Evolutionary conservation across 306 rosid genomes (phyloP), one percentile per base, ranked within the genome.

Genomic region (Lagenaria siceraria): DNA sequence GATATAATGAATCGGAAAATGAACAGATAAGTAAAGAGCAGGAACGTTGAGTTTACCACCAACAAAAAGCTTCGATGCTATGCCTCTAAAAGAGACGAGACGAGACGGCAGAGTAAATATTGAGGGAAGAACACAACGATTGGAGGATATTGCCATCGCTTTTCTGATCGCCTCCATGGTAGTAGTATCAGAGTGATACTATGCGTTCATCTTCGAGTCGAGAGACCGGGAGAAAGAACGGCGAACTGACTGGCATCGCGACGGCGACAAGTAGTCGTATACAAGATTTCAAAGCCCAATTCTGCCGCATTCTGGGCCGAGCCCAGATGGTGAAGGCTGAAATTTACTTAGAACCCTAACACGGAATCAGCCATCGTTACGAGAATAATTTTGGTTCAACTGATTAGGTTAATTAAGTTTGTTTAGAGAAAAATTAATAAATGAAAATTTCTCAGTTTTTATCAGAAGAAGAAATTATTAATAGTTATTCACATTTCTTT

Each of bases 1-100:
- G 49, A 66, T 55, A 35, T 46, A 2, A 36, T 48, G 56, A 48
- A 71, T 15, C 2, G 60, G 7, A 61, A 53, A 43, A 64, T 4
- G 5, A 9, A 59, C 14, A 19, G 61, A n/a, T 11, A 14, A 46
- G 49, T 53, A 56, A 43, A 82, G 72, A 76, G 75, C 58, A 70
- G 29, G 66, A 35, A 58, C 63, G 24, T 43, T 13, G 58, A 48
- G 59, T 0, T 25, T 71, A 87, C 91, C 91, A 52, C 91, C 89
- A 36, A 87, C 87, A 63, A 87, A 85, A 68, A 87, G 91, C 81
- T 83, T 87, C 60, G 85, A 54, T 59, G 84, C 65, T 4, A 87
- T 77, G 48, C 82, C 87, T 83, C 90, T 79, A 77, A 36, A 59
- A 18, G 68, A 79, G 69, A 87, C 60, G 10, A 83, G 82, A 80